Base-by-base conservation (phyloP, 2,329 filamentous ascomycete species). In the Rutstroemia sp. region DNA sequence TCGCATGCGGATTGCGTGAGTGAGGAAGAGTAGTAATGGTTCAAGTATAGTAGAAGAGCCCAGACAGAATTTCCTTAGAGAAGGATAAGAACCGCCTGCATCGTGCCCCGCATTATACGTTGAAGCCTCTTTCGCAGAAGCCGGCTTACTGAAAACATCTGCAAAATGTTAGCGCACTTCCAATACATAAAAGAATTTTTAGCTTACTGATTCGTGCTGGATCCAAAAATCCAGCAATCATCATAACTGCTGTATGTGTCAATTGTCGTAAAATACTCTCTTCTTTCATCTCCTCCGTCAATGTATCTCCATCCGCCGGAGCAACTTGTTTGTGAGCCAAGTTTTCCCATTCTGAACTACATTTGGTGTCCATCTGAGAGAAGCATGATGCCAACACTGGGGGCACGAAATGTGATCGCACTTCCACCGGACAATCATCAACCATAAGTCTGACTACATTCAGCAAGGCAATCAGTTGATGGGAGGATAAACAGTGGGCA, bases 201-300 rank as follows among this genome's bases (percentile, higher is more conserved):
- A 17, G 71, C 78, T 73, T 76, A 86, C 83, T 85, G 70, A 72
- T 78, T 73, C 82, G 76, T 49, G 79, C 78, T 14, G 91, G 88
- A 69, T 95, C 92, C 21, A 99, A 77, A 64, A 97, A 84, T 63
- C 90, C 88, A 7, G 90, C 89, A 60, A 96, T 87, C 79, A 97
- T 90, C 64, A 94, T 86, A 30, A 96, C 90, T 1, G 92, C 89
- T 3, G 90, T 90, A 71, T 95, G 94, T 0, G 92, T 96, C 50
- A 97, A 79, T 69, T 96, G 91, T 19, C 94, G 84, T 47, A 99
- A 75, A 30, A 99, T 95, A 67, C 92, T 97, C 71, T 99, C 94
- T 6, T 89, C 86, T 72, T 96, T 96, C 94, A 99, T 99, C 73
- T 99, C 94, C 63, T 96, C 91, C 1, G 88, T 89, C 53, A 99